These are phyloP conservation scores for Sporothrix sp. DNA, from an alignment of 2,329 filamentous ascomycete species.

Conservation along the genomic window DNA sequence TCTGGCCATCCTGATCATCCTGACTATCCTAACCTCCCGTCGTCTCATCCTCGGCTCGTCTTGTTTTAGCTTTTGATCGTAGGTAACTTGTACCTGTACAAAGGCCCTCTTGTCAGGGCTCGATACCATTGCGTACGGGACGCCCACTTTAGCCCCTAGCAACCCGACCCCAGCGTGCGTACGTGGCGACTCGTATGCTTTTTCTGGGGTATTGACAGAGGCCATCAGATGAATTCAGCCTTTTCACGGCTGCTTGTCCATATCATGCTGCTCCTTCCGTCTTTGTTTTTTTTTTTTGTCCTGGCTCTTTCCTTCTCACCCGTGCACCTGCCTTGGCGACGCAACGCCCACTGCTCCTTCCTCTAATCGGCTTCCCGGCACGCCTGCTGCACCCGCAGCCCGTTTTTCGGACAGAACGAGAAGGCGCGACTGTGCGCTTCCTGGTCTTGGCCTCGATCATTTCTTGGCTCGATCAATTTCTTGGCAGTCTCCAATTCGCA, in stretches of 20 bases:
- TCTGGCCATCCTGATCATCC: too few species aligned
- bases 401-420: background rate
- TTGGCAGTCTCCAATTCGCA: background rate
- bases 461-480: too few species aligned
- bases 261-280: background rate
- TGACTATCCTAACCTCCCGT: too few species aligned
- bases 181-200: background rate
- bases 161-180: background rate
- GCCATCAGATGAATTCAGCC: background rate
- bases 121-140: too few species aligned
- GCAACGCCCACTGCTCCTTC: too few species aligned
- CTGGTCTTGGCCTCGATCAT: slow-evolving; percentile 3
- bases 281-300: background rate
- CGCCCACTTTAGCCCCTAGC: too few species aligned
- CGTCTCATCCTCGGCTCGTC: too few species aligned
- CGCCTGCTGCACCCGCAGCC: background rate
- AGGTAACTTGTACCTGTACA: too few species aligned
- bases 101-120: too few species aligned
- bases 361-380: slow-evolving; percentile 6
- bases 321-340: background rate
- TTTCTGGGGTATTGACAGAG: background rate
- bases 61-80: too few species aligned
- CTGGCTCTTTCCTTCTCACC: background rate
- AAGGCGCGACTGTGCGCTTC: background rate
- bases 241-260: background rate